Conservation (phyloP, 257 asterid species). For the Thymus mandschuricus region DNA sequence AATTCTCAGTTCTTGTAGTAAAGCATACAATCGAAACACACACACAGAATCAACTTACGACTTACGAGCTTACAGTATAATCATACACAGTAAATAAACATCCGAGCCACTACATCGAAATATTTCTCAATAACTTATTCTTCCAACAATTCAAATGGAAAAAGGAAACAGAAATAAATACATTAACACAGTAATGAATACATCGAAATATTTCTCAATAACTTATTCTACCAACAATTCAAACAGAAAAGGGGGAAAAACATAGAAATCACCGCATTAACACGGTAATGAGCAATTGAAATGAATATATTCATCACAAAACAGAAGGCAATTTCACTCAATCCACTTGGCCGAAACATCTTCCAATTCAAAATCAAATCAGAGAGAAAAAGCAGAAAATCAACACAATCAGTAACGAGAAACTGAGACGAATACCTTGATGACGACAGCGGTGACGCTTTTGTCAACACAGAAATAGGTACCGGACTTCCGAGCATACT, state of each 20-base stretch:
- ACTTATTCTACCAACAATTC: not conserved
- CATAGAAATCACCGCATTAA: not conserved
- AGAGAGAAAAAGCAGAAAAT: not conserved
- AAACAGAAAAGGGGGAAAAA: not conserved
- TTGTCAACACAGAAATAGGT: constrained; percentile 93
- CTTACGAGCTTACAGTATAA: not conserved
- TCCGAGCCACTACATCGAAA: not conserved
- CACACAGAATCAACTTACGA: not conserved
- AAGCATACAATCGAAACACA: not conserved
- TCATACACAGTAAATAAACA: not conserved
- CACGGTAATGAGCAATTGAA: not conserved
- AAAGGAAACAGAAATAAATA: no score
- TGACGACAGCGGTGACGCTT: constrained; percentile 88
- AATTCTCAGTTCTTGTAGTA: not conserved
- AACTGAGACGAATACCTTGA: constrained; percentile 55
- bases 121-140: not conserved
- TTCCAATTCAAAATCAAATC: not conserved
- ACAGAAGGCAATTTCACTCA: constrained; percentile 27
- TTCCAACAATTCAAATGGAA: no score
- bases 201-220: not conserved
- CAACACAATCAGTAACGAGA: not conserved
- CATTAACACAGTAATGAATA: no score
- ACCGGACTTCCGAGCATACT: constrained; percentile 87
- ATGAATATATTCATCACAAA: constrained; percentile 72
- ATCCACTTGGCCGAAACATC: not conserved